Evolutionary conservation across 257 asterid species (phyloP), one percentile per base, ranked within the genome.

Genomic region (Nemophila menziesii): DNA sequence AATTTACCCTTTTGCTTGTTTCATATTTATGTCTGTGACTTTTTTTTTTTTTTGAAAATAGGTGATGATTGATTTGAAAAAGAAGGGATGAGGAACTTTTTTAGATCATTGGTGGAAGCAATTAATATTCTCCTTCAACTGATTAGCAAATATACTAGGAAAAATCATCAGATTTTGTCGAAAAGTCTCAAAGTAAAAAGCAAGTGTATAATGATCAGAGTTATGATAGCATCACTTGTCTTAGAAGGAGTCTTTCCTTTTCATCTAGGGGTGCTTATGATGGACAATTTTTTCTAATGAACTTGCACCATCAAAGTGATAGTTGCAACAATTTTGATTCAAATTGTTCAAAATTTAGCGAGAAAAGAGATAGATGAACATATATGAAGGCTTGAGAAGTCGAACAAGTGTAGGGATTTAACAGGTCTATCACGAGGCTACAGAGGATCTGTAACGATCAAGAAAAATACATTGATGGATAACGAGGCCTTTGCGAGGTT

Each of bases 221-320:
- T 16, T 42, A 43, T 52, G 68, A 58, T 22, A 40, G 59, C 43
- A 46, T 78, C 47, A 92, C 99, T 22, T 44, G 71, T 60, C 82
- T 92, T 41, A 73, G 92, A 57, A 75, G 99, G 67, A 92, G 96
- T 67, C 75, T 62, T 47, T 92, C 99, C 7, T 79, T 75, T 54
- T 82, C 96, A 41, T 75, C 96, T 39, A 92, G 87, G 22, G 71
- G 81, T 61, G 49, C 64, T 56, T 64, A 67, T 51, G 89, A 77
- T 43, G 49, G 68, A 44, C 71, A 75, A 29, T 56, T 63, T 37
- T 66, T 57, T 33, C 49, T 29, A 16, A 52, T 65, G 69, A 72
- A 62, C 48, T 21, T 43, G 23, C 48, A 20, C 44, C 74, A 74
- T 57, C 74, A 14, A 44, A 62, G 47, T 62, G n/a, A n/a, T 43